phyloP scores from a whole-genome alignment of 768 basidiomycete species.

The Pleurotus ostreatus region DNA sequence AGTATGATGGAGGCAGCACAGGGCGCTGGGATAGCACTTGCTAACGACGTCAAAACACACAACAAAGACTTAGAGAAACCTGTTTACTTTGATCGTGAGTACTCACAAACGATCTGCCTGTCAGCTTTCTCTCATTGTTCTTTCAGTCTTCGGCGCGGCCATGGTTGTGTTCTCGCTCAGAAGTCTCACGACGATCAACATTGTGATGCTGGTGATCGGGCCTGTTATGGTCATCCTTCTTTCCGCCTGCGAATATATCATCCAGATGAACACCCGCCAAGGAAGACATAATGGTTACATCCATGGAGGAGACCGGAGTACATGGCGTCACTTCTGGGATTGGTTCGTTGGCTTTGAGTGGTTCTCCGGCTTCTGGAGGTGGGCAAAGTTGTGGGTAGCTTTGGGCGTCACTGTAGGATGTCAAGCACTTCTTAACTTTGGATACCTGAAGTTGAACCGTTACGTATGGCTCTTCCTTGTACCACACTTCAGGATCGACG shows the following conservation, averaged over 20 bases:
- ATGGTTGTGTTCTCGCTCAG: slow-evolving; percentile 54
- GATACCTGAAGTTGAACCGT: slow-evolving; percentile 53
- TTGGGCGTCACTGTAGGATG: slow-evolving; percentile 39
- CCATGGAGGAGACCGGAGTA: slow-evolving; percentile 14
- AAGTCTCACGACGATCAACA: slow-evolving; percentile 49
- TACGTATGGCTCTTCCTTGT: slow-evolving; percentile 43
- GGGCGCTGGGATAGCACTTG: slow-evolving; percentile 50
- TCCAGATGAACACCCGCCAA: slow-evolving; percentile 1
- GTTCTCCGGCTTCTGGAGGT: slow-evolving; percentile 36
- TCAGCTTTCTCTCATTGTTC: neutral
- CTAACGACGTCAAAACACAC: slow-evolving; percentile 36
- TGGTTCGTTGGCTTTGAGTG: slow-evolving; percentile 21
- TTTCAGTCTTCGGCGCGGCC: slow-evolving; percentile 52
- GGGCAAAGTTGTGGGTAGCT: slow-evolving; percentile 62
- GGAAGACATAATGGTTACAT: slow-evolving; percentile 14
- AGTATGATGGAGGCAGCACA: slow-evolving; percentile 69
- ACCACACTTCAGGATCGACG: neutral
- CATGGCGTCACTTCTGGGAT: slow-evolving; percentile 16
- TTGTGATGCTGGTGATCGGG: slow-evolving; percentile 58
- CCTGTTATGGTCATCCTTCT: slow-evolving; percentile 51
- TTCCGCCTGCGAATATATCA: slow-evolving; percentile 15
- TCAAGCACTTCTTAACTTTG: slow-evolving; percentile 44
- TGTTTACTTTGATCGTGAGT: slow-evolving; percentile 76
- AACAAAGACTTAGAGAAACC: slow-evolving; percentile 18
- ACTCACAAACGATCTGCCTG: neutral